Evolutionary conservation across 2,329 filamentous ascomycete species (phyloP), one percentile per base, ranked within the genome.

Genomic region (Aspergillus pseudoviridinutans): DNA sequence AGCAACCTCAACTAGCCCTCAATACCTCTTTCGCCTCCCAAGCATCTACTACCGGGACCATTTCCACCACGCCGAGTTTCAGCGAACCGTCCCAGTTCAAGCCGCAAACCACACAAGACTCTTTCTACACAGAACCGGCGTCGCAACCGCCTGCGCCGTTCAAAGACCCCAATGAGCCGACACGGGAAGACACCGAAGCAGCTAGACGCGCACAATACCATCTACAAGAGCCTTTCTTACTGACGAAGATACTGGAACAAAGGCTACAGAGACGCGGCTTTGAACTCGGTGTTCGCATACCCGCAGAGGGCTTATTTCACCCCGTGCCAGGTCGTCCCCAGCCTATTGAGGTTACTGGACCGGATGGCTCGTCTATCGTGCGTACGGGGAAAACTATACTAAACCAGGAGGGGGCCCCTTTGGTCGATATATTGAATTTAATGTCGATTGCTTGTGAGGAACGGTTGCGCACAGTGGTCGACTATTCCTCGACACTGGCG

Each of bases 381-480:
- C 87, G 87, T 1, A 82, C 80, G 14, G 87, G 87, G 2, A 85
- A 85, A 22, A 91, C 89, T 54, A 84, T 95, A 41, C 84, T 94
- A 0, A 86, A 88, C 38, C 89, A 92, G 49, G 76, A 78, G 51
- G 76, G 76, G 47, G 85, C 90, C 1, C 86, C 84, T 54, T 79
- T 96, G 35, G 88, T 89, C 14, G 92, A 96, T 60, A 89, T 97
- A 64, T 77, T 97, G 49, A 89, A 90, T 27, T 80, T 97, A 17
- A 72, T 97, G 57, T 94, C 91, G 5, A 82, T 97, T 56, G 90
- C 90, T 20, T 87, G 91, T 9, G 91, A 93, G 69, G 89, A 95
- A 65, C 84, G 91, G 28, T 66, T 97, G 41, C 83, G 90, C 54
- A 84, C 86, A 12, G 76, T 97, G 29, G 70, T 97, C 3, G 89